Percentiles rank a stretch among this genome's conserved stretches.
These are phyloP conservation scores for Chalciporus pseudorubinellus DNA, from an alignment of 768 basidiomycete genomes.

Conservation along the genomic window DNA sequence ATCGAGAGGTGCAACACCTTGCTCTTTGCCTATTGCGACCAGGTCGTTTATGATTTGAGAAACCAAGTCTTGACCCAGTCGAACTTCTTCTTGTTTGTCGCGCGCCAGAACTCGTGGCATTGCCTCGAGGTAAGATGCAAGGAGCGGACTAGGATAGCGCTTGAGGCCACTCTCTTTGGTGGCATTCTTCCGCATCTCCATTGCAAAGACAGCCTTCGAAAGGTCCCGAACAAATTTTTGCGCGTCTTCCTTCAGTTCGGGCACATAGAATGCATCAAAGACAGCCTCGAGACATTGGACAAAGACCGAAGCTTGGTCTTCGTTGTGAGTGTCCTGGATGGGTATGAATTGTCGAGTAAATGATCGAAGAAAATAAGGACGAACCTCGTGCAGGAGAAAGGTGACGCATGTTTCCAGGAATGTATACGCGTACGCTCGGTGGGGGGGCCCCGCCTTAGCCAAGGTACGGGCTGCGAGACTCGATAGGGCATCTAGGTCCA, in stretches of 20 bases:
- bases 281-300: constrained; percentile 68
- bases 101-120: constrained; percentile 74
- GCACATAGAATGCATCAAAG: constrained; percentile 69
- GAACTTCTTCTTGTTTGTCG: constrained; percentile 57
- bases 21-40: constrained; percentile 49
- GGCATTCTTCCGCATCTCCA: constrained; percentile 65
- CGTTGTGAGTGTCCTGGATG: constrained; percentile 62
- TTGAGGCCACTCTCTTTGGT: constrained; percentile 52
- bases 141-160: constrained; percentile 53
- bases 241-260: constrained; percentile 69
- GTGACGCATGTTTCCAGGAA: constrained; percentile 70
- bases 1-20: constrained; percentile 49
- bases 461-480: constrained; percentile 65
- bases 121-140: constrained; percentile 76
- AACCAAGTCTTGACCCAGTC: constrained; percentile 59
- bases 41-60: constrained; percentile 65
- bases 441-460: constrained; percentile 40
- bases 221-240: constrained; percentile 68
- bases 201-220: constrained; percentile 66
- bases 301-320: constrained; percentile 75
- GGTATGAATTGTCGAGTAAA: constrained; percentile 7
- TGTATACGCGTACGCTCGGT: constrained; percentile 56
- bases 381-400: constrained; percentile 75
- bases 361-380: neutral
- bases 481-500: constrained; percentile 67